Base-by-base conservation (phyloP, 192 early-diverging fungal genomes). In the Cetraspora pellucida region DNA sequence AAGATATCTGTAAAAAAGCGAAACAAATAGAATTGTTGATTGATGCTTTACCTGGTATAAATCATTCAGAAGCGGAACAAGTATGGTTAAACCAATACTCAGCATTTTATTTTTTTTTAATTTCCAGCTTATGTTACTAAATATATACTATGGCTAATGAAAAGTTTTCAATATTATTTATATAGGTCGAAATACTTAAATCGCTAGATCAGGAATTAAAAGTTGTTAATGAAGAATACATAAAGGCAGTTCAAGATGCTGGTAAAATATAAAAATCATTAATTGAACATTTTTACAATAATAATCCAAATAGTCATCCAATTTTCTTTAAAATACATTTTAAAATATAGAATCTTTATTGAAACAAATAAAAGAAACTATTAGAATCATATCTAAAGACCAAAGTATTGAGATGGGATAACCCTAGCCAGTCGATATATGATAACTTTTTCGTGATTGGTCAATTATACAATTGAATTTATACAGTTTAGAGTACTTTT, bases 21-120 rank as follows among this genome's bases (percentile, higher is more conserved):
- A 80, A 83, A 50, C 75, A 83, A 52, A 78, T 85, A 46, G 84
- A 83, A 54, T 43, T 74, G 43, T 65, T 85, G 1, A 83, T 85
- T 54, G 82, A 85, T 31, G 74, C 57, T 21, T 75, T 85, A 31
- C 84, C 84, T 21, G 84, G 84, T 4, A 78, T 82, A 6, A 59
- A 77, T 31, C 45, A 75, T 21, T 78, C 80, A 3, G 84, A 85
- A 59, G 76, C 78, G 44, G 82, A 85, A 17, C 84, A 85, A 54
- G 77, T 78, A 72, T 31, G 49, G 9, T 11, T n/a, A 0, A 47
- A 37, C 31, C 31, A 37, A 37, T 37, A 37, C 5, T 37, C 5
- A 37, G 7, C 37, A 37, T 37, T n/a, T 50, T 13, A 14, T 0
- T 37, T 73, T 13, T 44, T 58, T n/a, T n/a, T n/a, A n/a, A n/a